Evolutionary conservation across 495 filamentous ascomycete species (phyloP), one percentile per base, ranked within the genome.

Genomic region (Aspergillus mulundensis): DNA sequence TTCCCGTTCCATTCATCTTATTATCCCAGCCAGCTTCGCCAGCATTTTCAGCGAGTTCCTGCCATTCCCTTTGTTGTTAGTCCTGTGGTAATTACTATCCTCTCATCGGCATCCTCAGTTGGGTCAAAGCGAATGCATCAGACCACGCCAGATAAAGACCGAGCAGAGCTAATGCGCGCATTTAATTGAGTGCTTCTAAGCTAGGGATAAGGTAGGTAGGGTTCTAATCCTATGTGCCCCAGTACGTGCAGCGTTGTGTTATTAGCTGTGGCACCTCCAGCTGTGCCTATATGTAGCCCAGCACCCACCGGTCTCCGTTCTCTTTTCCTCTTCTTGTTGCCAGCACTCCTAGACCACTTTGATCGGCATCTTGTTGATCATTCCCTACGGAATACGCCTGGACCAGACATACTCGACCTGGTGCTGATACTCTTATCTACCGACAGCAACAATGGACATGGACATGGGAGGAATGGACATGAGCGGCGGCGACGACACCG

Each of bases 391-490:
- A 40, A 2, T 15, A 40, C 5, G 14, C 10, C 21, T 25, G 32
- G 12, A 36, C 32, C 5, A 36, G 12, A 36, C 32, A 36, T 14
- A 36, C 8, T 10, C 10, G 10, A 5, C 28, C 10, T n/a, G n/a
- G 21, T 25, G 21, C 21, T 46, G 12, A 25, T 11, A 18, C 5
- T 10, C 28, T 10, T 4, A 5, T 30, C 19, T 5, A 44, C 11
- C 40, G 21, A 51, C 12, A 16, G n/a, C 14, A 4, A 36, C 5
- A 18, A 40, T 40, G 24, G 46, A 41, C 24, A 58, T 58, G 56
- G 56, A 45, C 19, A 48, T 49, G 64, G 54, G 53, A 12, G 57
- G 54, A 21, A 55, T 55, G 52, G 52, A 55, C 24, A 62, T 58
- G 57, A 59, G 62, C 43, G 62, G 25, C 25, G 8, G 46, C 41